phyloP scores from a whole-genome alignment of 768 basidiomycete genomes.

The Amanita fuliginea region DNA sequence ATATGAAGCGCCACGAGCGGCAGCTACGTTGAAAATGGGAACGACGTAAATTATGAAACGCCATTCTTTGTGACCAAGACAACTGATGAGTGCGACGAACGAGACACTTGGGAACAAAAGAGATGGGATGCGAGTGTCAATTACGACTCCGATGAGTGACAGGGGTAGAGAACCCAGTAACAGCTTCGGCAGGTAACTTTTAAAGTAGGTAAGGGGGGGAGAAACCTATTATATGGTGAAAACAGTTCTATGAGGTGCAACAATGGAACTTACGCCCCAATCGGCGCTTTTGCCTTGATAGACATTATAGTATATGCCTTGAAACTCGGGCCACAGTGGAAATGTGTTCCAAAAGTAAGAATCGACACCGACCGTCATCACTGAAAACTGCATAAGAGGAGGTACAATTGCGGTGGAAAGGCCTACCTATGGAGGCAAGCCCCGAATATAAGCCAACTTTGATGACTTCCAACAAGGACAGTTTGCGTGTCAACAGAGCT shows the following conservation, averaged over 20 bases:
- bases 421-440: slow-evolving; percentile 40
- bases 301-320: slow-evolving; percentile 76
- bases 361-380: slow-evolving; percentile 55
- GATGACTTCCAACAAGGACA: slow-evolving; percentile 32
- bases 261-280: slow-evolving; percentile 70
- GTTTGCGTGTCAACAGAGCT: slow-evolving; percentile 28
- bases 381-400: slow-evolving; percentile 22
- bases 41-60: slow-evolving; percentile 86
- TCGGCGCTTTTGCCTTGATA: slow-evolving; percentile 75
- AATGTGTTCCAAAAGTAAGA: slow-evolving; percentile 75
- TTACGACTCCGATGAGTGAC: slow-evolving; percentile 36
- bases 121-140: slow-evolving; percentile 37
- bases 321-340: slow-evolving; percentile 81
- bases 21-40: slow-evolving; percentile 71
- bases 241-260: neutral
- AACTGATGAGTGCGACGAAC: slow-evolving; percentile 59
- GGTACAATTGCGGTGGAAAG: neutral
- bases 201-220: slow-evolving; percentile 58
- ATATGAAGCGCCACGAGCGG: slow-evolving; percentile 50
- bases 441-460: slow-evolving; percentile 39
- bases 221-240: slow-evolving; percentile 39
- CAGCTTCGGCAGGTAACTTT: slow-evolving; percentile 63
- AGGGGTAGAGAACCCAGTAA: slow-evolving; percentile 57
- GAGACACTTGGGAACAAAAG: slow-evolving; percentile 39
- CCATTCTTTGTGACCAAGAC: slow-evolving; percentile 93